phyloP scores from a whole-genome alignment of 345 rosid genomes.

The Eutrema yunnanense region DNA sequence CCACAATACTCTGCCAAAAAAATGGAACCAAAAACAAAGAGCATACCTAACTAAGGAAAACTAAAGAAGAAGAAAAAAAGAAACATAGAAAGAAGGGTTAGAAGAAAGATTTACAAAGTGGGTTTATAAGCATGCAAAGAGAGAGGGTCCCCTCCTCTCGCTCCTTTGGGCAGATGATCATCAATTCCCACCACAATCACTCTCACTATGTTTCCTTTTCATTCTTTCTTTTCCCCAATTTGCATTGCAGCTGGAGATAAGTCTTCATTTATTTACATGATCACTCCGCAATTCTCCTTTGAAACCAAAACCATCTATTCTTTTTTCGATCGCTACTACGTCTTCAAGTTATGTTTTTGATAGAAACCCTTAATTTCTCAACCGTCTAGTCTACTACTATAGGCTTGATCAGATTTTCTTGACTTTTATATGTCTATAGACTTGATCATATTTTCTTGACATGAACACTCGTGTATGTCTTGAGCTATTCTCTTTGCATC shows the following conservation, averaged over 20 bases:
- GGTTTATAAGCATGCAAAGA: slow-evolving; percentile 34
- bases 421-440: neutral
- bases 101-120: slow-evolving; percentile 34
- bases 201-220: slow-evolving; percentile 27
- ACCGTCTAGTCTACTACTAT: neutral
- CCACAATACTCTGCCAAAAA: slow-evolving; percentile 29
- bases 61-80: neutral
- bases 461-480: slow-evolving; percentile 29
- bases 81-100: neutral
- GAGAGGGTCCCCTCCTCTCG: slow-evolving; percentile 33
- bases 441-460: slow-evolving; percentile 12
- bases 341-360: slow-evolving; percentile 4
- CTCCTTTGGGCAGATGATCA: slow-evolving; percentile 32
- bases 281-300: neutral
- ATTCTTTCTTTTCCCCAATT: slow-evolving; percentile 25
- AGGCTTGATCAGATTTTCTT: slow-evolving; percentile 1
- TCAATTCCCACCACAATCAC: slow-evolving; percentile 33
- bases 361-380: neutral
- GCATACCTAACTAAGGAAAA: slow-evolving; percentile 16
- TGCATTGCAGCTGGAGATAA: slow-evolving; percentile 32
- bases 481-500: slow-evolving; percentile 79
- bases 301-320: slow-evolving; percentile 9
- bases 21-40: slow-evolving; percentile 7
- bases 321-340: neutral
- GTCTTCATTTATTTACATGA: slow-evolving; percentile 14